Evolutionary conservation across 2,329 filamentous ascomycete genomes (phyloP).

Genomic region (Trichoderma guizhouense): DNA sequence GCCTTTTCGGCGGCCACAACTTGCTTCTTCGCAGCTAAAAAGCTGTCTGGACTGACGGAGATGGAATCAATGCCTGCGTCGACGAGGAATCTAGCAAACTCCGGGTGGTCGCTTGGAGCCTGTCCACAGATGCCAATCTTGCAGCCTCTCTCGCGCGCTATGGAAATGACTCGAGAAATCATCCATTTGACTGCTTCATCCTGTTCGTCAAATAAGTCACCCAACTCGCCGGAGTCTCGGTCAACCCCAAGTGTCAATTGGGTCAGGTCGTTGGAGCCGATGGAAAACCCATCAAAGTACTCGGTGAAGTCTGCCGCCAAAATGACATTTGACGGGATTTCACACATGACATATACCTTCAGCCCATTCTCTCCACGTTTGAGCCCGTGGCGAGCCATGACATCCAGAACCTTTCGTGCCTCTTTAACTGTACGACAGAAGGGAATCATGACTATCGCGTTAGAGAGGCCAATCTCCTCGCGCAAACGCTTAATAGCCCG

Average conservation of each 20-base stretch:
- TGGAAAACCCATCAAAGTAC: constrained; percentile 41
- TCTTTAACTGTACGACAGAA: constrained; percentile 37
- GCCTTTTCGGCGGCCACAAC: constrained; percentile 18
- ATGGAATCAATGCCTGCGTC: constrained; percentile 37
- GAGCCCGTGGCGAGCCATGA: constrained; percentile 39
- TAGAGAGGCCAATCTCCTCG: constrained; percentile 36
- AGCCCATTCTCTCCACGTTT: constrained; percentile 34
- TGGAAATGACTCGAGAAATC: constrained; percentile 33
- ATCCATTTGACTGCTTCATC: constrained; percentile 40
- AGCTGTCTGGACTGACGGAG: constrained; percentile 40
- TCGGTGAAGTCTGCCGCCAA: constrained; percentile 34
- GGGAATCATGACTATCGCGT: constrained; percentile 38
- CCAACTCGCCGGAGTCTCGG: constrained; percentile 36
- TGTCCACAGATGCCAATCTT: constrained; percentile 41
- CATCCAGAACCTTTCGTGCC: constrained; percentile 32
- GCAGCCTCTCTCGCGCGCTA: constrained; percentile 29
- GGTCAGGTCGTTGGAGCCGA: constrained; percentile 40
- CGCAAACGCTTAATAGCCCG: constrained; percentile 37
- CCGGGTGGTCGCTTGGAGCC: constrained; percentile 39
- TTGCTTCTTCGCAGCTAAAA: constrained; percentile 34
- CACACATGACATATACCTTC: constrained; percentile 40
- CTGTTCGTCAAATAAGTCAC: constrained; percentile 38
- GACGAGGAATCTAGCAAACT: constrained; percentile 37
- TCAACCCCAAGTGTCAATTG: constrained; percentile 39
- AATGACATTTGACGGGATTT: constrained; percentile 41